phyloP scores from a whole-genome alignment of 768 basidiomycete genomes.

The Dentipellis fragilis region DNA sequence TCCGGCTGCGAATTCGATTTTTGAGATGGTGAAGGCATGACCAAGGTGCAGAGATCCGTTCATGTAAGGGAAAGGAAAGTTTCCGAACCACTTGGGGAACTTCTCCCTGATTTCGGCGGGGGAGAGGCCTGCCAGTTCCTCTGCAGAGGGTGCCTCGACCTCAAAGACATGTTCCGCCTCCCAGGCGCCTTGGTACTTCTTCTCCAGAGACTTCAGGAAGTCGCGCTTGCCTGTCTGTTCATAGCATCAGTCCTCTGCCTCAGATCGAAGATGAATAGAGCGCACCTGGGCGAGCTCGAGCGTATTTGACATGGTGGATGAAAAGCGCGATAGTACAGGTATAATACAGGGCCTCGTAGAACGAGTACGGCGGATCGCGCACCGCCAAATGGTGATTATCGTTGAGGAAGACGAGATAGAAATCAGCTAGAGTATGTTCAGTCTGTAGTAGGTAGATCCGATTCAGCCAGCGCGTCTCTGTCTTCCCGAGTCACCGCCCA shows the following conservation, averaged over 20 bases:
- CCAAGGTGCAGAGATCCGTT: slow-evolving; percentile 96
- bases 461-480: neutral
- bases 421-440: neutral
- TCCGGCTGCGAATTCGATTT: slow-evolving; percentile 94
- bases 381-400: slow-evolving; percentile 8
- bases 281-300: slow-evolving; percentile 24
- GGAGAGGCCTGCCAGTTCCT: slow-evolving; percentile 55
- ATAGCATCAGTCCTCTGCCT: neutral
- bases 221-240: slow-evolving; percentile 89
- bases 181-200: slow-evolving; percentile 81
- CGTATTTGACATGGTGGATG: slow-evolving; percentile 15
- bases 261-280: neutral
- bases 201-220: slow-evolving; percentile 71
- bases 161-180: slow-evolving; percentile 70
- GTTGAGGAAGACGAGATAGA: neutral
- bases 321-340: slow-evolving; percentile 10
- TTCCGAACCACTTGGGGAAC: slow-evolving; percentile 96
- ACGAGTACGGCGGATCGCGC: slow-evolving; percentile 9
- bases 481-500: neutral
- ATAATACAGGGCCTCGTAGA: slow-evolving; percentile 12
- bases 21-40: slow-evolving; percentile 96
- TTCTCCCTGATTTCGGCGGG: slow-evolving; percentile 57
- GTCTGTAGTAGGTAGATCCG: neutral
- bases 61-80: slow-evolving; percentile 96
- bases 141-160: slow-evolving; percentile 64